Evolutionary conservation across 495 filamentous ascomycete species (phyloP), one percentile per base, ranked within the genome.

Genomic region (Aspergillus avenaceus): DNA sequence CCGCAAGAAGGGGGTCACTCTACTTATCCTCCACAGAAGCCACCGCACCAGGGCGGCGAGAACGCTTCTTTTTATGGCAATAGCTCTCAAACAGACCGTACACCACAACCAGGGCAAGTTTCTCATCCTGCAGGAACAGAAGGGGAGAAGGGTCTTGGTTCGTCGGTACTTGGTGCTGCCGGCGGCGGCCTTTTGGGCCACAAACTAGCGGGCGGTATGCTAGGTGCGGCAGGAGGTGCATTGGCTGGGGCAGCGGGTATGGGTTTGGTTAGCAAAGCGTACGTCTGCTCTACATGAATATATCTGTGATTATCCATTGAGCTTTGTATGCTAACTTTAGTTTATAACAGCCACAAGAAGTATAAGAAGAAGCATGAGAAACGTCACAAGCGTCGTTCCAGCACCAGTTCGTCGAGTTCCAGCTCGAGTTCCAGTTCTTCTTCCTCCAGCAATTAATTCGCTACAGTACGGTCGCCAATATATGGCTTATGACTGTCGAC

Each of bases 181-280:
- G 73, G 66, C 2, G 76, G 76, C 29, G 71, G 69, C 3, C 63
- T 66, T 37, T 37, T 75, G 16, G 69, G 69, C 36, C 66, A 77
- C 37, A 69, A 78, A 45, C 41, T 74, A 34, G 70, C 72, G 5
- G 71, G 69, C 36, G 71, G 73, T 12, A 16, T 65, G 9, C 25
- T 78, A 41, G 67, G 66, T 2, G 69, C 71, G n/a, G 61, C 67
- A 2, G 67, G 66, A 22, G 73, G 72, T 48, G 74, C 67, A 18
- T 50, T 75, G 42, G 58, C 67, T 5, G 76, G 76, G 29, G 74
- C 73, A n/a, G 59, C 72, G 18, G 72, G 66, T 22, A 65, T 69
- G 53, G 73, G 72, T 41, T 48, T 63, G 23, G 67, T 57, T 3
- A 67, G 66, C 49, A 62, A 71, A 40, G 43, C 67, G 73, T 74